A percentile compares a stretch with the other conserved stretches of the same genome.
Evolutionary conservation across 2,329 filamentous ascomycete species (phyloP).

Genomic region (Canariomyces notabilis): DNA sequence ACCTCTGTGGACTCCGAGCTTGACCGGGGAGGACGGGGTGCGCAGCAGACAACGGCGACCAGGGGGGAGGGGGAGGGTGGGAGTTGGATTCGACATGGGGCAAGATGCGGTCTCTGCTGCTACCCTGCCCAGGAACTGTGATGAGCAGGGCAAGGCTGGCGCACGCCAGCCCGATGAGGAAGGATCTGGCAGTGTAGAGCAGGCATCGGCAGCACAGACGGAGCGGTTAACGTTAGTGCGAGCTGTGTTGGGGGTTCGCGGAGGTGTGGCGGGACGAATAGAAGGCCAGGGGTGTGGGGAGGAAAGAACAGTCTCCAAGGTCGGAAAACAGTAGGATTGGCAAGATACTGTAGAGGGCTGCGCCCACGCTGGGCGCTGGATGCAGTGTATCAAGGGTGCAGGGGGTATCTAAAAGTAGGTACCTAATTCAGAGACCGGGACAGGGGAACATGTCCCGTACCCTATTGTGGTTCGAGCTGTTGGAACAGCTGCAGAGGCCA

Average conservation of each 20-base stretch:
- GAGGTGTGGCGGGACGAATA: conserved; percentile 13
- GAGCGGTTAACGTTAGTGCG: conserved; percentile 16
- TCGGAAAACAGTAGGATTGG: conserved; percentile 18
- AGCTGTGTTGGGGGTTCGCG: conserved; percentile 9
- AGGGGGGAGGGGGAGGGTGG: conserved; percentile 3
- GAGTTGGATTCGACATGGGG: conserved; percentile 6
- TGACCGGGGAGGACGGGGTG: conserved; percentile 19
- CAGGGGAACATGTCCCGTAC: conserved; percentile 9
- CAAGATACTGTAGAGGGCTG: conserved; percentile 27
- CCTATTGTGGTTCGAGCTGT: conserved; percentile 13
- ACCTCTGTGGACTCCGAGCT: conserved; percentile 18
- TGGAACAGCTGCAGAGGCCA: conserved; percentile 13
- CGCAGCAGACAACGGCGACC: conserved; percentile 13
- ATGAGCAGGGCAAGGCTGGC: conserved; percentile 19
- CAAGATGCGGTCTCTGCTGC: conserved; percentile 9
- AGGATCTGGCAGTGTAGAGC: conserved; percentile 19
- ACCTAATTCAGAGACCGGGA: too few species aligned
- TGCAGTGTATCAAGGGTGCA: conserved; percentile 18
- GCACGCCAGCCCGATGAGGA: conserved; percentile 21
- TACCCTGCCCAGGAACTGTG: conserved; percentile 14
- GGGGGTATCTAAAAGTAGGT: conserved; percentile 24
- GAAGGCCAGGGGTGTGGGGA: conserved; percentile 13
- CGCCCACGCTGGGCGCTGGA: conserved; percentile 20
- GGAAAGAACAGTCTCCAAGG: conserved; percentile 10
- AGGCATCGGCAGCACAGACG: conserved; percentile 8